These are phyloP conservation scores for Lichtheimia ramosa DNA, from an alignment of 371 early-diverging fungal species.

Conservation along the genomic window DNA sequence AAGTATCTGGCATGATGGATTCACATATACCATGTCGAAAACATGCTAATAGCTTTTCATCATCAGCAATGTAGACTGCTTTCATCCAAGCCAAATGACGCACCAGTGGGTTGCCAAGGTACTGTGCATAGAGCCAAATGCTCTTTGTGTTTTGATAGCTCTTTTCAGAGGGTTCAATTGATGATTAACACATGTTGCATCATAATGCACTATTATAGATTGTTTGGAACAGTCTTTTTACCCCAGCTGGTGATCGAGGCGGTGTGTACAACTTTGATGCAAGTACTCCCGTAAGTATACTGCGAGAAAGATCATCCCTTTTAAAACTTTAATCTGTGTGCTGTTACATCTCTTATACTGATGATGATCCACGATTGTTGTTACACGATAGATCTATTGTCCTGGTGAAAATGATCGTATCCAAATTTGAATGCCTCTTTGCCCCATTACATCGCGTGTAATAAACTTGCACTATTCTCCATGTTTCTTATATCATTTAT, in stretches of 20 bases:
- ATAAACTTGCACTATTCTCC: background rate
- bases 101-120: conserved; percentile 18
- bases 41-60: background rate
- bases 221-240: conserved; percentile 1
- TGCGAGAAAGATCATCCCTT: background rate
- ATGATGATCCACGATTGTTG: background rate
- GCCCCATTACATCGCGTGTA: background rate
- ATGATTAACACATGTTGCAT: background rate
- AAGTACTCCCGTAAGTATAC: background rate
- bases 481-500: background rate
- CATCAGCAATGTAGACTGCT: conserved; percentile 15
- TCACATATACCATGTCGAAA: background rate
- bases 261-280: background rate
- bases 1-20: no score
- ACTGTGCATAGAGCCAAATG: background rate
- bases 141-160: background rate
- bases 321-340: background rate
- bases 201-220: background rate
- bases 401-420: conserved; percentile 10
- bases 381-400: conserved; percentile 9
- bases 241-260: background rate
- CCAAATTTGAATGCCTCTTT: background rate
- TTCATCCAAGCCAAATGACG: conserved; percentile 11
- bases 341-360: background rate
- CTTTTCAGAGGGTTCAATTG: background rate